Conservation (phyloP, 768 basidiomycete species). For the Mycena alexandri region DNA sequence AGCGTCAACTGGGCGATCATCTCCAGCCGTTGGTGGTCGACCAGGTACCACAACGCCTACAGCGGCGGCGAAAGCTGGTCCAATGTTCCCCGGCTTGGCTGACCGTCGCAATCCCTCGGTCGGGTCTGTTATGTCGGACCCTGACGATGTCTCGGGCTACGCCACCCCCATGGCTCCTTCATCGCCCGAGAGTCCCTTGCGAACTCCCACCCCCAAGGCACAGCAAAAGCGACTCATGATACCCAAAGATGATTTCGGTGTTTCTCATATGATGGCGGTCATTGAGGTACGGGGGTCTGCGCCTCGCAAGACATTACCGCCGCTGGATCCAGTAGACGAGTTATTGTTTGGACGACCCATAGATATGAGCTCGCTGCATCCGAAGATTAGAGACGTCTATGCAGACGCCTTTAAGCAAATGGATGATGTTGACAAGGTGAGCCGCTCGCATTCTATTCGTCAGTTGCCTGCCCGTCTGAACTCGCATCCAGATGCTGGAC, state of each 20-base stretch:
- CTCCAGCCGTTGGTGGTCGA: conserved; percentile 35
- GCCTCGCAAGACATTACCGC: conserved; percentile 48
- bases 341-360: conserved; percentile 77
- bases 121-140: conserved; percentile 76
- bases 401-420: conserved; percentile 76
- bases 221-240: conserved; percentile 62
- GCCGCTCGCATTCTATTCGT: background rate
- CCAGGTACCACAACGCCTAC: conserved; percentile 54
- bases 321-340: conserved; percentile 76
- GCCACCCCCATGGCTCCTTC: conserved; percentile 54
- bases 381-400: conserved; percentile 79
- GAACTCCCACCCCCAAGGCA: conserved; percentile 48
- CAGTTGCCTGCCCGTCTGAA: background rate
- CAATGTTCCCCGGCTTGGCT: conserved; percentile 35
- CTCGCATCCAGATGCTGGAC: conserved; percentile 23
- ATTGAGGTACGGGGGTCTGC: conserved; percentile 76
- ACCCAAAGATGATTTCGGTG: conserved; percentile 88
- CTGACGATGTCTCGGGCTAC: conserved; percentile 59
- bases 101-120: conserved; percentile 75
- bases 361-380: conserved; percentile 75
- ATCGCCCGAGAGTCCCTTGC: conserved; percentile 43
- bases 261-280: conserved; percentile 88
- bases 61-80: conserved; percentile 43
- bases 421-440: conserved; percentile 85
- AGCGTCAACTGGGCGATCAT: conserved; percentile 25